Percentiles rank a stretch among this genome's conserved stretches.
Conservation (phyloP, 495 filamentous ascomycete species). For the Jackrogersella multiformis region DNA sequence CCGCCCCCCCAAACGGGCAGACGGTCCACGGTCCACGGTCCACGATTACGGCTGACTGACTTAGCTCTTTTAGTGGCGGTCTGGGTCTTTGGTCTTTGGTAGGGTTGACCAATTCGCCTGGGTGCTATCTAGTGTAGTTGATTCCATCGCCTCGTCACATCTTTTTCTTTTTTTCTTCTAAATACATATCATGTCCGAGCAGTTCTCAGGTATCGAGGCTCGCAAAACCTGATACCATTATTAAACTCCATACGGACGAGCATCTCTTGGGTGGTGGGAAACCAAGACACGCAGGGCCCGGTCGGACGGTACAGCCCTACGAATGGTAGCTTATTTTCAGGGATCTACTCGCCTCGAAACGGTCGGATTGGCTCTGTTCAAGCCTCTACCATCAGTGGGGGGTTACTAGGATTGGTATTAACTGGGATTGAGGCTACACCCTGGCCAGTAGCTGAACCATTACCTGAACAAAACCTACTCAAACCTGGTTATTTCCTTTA, state of each 20-base stretch:
- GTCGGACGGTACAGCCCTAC: conserved; percentile 41
- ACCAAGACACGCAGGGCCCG: conserved; percentile 43
- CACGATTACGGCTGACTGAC: conserved; percentile 26
- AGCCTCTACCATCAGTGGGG: conserved; percentile 16
- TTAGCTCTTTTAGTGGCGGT: conserved; percentile 33
- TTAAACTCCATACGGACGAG: background rate
- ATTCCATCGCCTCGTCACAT: background rate
- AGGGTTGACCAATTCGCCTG: conserved; percentile 18
- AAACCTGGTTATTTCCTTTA: background rate
- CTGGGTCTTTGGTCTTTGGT: conserved; percentile 10
- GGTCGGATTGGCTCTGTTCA: conserved; percentile 37
- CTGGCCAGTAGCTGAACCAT: conserved; percentile 30
- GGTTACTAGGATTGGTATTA: background rate
- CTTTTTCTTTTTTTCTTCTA: background rate
- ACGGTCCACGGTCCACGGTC: conserved; percentile 1
- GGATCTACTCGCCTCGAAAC: conserved; percentile 38
- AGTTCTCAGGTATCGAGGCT: conserved; percentile 1
- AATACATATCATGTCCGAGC: background rate
- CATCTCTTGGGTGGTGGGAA: conserved; percentile 28
- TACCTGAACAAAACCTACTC: background rate
- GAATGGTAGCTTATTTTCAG: conserved; percentile 38
- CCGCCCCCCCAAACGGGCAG: conserved; percentile 21
- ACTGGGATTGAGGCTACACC: conserved; percentile 41
- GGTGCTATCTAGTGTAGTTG: conserved; percentile 17
- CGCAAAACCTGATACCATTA: too few species aligned